phyloP scores from a whole-genome alignment of 2,329 filamentous ascomycete species.

The Scolecobasidium constrictum region DNA sequence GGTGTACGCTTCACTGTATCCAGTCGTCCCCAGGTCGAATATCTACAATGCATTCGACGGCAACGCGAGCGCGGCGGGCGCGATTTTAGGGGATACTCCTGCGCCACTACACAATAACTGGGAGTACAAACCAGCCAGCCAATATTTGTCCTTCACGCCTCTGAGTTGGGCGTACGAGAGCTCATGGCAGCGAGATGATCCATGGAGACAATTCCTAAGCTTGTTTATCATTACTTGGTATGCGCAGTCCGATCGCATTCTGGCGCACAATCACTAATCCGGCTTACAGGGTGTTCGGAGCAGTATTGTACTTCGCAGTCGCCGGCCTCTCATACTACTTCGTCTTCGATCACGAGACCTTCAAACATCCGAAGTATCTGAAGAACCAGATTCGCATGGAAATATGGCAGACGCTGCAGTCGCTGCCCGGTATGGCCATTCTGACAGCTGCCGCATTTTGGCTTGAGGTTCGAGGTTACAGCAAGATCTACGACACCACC shows the following conservation, averaged over 20 bases:
- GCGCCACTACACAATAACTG: constrained; percentile 33
- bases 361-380: constrained; percentile 86
- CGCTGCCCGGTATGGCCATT: constrained; percentile 74
- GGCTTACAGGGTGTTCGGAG: constrained; percentile 73
- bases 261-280: too few relatives aligned
- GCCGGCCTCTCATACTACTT: constrained; percentile 76
- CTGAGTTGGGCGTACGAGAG: constrained; percentile 70
- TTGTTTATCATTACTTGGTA: constrained; percentile 84
- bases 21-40: constrained; percentile 34
- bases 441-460: constrained; percentile 76
- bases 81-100: constrained; percentile 31
- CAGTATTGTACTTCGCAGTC: constrained; percentile 75
- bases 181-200: constrained; percentile 64
- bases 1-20: constrained; percentile 62
- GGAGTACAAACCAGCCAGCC: constrained; percentile 62
- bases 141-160: constrained; percentile 59
- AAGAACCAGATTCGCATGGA: constrained; percentile 86
- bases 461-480: constrained; percentile 71
- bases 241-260: constrained; percentile 10
- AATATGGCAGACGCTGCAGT: constrained; percentile 64
- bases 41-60: constrained; percentile 5
- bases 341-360: constrained; percentile 83
- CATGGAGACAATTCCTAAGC: constrained; percentile 61
- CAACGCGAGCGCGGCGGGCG: constrained; percentile 45
- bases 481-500: constrained; percentile 75